These are phyloP conservation scores for Ramaria rubella DNA, from an alignment of 768 basidiomycete genomes.

Conservation along the genomic window DNA sequence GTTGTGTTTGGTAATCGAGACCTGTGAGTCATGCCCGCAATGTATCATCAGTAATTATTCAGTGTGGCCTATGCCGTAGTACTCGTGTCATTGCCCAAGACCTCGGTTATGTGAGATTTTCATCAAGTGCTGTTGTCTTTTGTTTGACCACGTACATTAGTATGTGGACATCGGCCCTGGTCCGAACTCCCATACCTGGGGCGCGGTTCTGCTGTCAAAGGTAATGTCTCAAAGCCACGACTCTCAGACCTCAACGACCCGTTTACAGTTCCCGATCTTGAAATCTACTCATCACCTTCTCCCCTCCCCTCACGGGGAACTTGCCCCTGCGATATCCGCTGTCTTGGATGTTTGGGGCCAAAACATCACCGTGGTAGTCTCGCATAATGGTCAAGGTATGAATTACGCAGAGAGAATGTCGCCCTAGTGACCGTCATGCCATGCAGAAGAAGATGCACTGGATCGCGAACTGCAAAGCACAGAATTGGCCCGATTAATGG, in stretches of 20 bases:
- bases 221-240: slow-evolving; percentile 26
- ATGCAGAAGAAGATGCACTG: slow-evolving; percentile 76
- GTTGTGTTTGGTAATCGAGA: slow-evolving; percentile 81
- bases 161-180: slow-evolving; percentile 87
- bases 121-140: background rate
- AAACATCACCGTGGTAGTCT: slow-evolving; percentile 73
- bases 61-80: slow-evolving; percentile 30
- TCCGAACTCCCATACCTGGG: slow-evolving; percentile 87
- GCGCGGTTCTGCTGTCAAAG: slow-evolving; percentile 75
- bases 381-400: slow-evolving; percentile 87
- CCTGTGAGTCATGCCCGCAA: slow-evolving; percentile 42
- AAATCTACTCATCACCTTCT: slow-evolving; percentile 80
- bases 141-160: slow-evolving; percentile 29
- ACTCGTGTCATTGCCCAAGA: slow-evolving; percentile 74
- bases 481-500: slow-evolving; percentile 76
- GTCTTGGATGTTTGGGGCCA: slow-evolving; percentile 74
- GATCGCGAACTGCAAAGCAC: slow-evolving; percentile 82
- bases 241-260: background rate
- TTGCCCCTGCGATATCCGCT: slow-evolving; percentile 87
- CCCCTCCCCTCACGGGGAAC: slow-evolving; percentile 79
- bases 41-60: background rate
- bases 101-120: slow-evolving; percentile 62
- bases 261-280: slow-evolving; percentile 73
- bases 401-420: background rate
- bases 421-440: background rate